These are phyloP conservation scores for Dryas octopetala DNA, from an alignment of 306 rosid species.

Conservation along the genomic window DNA sequence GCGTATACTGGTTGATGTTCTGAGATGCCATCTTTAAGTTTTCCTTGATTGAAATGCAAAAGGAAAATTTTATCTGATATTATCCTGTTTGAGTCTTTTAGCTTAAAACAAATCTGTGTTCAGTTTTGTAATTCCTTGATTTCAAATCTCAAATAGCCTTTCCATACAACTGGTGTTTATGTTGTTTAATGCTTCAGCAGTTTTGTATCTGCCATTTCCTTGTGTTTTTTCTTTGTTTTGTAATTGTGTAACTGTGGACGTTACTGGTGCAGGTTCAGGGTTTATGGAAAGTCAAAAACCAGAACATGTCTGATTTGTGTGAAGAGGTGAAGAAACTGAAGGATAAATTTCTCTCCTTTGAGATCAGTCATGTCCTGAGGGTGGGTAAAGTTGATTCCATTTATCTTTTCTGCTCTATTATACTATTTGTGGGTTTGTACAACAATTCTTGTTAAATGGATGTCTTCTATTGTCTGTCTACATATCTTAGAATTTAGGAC, in stretches of 20 bases:
- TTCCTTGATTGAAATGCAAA: not conserved
- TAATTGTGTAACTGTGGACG: constrained; percentile 20
- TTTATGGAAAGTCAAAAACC: constrained; percentile 70
- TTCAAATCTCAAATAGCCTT: not conserved
- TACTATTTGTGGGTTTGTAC: not conserved
- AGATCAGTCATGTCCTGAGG: constrained; percentile 84
- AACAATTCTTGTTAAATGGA: not conserved
- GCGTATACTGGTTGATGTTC: not conserved
- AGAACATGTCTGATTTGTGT: constrained; percentile 54
- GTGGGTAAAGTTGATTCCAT: constrained; percentile 45
- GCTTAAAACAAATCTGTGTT: not conserved
- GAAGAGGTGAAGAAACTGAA: constrained; percentile 70
- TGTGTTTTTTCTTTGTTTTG: constrained; percentile 17
- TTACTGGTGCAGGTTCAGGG: constrained; percentile 76
- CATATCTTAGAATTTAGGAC: too few relatives aligned
- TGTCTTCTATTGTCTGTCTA: not conserved
- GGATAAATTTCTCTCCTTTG: constrained; percentile 64
- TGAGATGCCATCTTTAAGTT: not conserved
- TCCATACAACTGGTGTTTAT: not conserved
- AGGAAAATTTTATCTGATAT: not conserved
- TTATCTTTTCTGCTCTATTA: not conserved
- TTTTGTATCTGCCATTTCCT: not conserved
- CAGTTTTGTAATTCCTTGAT: not conserved
- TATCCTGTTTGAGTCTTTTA: not conserved
- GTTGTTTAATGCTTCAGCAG: not conserved